These are phyloP conservation scores for Tetradesmus obliquus DNA, from an alignment of 139 green algal genomes.

Conservation along the genomic window DNA sequence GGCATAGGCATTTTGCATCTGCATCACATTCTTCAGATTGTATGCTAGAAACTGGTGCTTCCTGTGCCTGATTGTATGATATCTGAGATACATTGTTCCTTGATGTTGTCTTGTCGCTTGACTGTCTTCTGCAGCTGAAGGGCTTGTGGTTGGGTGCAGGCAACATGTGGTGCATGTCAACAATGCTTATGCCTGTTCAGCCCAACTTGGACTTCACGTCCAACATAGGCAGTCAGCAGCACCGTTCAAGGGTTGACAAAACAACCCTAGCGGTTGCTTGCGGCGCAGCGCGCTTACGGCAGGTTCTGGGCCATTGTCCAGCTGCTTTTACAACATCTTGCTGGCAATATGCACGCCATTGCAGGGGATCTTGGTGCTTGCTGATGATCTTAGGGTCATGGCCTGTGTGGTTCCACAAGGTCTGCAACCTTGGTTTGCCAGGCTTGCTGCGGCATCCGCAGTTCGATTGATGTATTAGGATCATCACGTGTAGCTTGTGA, in stretches of 20 bases:
- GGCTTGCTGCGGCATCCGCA: background rate
- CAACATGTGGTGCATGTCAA: background rate
- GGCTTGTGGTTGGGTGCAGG: background rate
- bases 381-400: slow-evolving; percentile 3
- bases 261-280: background rate
- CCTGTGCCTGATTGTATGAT: background rate
- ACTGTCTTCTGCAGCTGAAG: background rate
- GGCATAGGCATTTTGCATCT: background rate
- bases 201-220: background rate
- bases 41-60: no score
- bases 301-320: background rate
- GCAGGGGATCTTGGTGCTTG: background rate
- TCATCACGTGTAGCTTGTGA: background rate
- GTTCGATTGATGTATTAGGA: background rate
- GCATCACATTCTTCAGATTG: background rate
- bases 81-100: background rate
- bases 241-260: background rate
- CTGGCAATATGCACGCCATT: background rate
- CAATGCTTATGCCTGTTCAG: background rate
- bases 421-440: background rate
- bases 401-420: background rate
- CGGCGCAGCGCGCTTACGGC: no score
- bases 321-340: background rate
- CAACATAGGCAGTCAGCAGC: background rate
- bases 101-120: background rate